These are phyloP conservation scores for Lyophyllum decastes DNA, from an alignment of 768 basidiomycete genomes.

Conservation along the genomic window DNA sequence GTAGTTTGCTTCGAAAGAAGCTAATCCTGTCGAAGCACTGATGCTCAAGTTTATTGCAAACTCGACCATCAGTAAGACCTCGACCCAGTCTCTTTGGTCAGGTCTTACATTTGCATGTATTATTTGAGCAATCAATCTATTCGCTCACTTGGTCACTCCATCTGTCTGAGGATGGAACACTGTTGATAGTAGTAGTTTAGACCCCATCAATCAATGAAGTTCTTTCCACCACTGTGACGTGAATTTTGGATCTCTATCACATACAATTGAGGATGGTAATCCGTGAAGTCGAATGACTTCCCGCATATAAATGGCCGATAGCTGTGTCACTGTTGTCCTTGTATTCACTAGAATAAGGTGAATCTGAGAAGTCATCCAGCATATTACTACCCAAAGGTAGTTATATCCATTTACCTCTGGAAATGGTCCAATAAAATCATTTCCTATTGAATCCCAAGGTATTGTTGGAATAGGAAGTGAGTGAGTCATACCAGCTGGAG, in stretches of 20 bases:
- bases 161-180: too few relatives aligned
- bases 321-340: too few relatives aligned
- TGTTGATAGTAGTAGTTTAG: too few relatives aligned
- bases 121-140: too few relatives aligned
- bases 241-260: conserved; percentile 36
- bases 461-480: conserved; percentile 26
- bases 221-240: conserved; percentile 34
- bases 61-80: conserved; percentile 30
- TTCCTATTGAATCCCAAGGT: too few relatives aligned
- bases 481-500: conserved; percentile 30
- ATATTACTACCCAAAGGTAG: too few relatives aligned
- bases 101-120: too few relatives aligned
- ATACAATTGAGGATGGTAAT: conserved; percentile 28
- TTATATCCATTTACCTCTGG: too few relatives aligned
- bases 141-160: too few relatives aligned
- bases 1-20: conserved; percentile 33
- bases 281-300: too few relatives aligned
- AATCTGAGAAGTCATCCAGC: conserved; percentile 32
- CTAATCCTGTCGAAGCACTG: conserved; percentile 30
- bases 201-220: conserved; percentile 25
- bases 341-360: conserved; percentile 30
- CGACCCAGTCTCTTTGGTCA: conserved; percentile 26
- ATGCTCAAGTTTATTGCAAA: conserved; percentile 36
- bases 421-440: too few relatives aligned
- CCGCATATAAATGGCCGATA: conserved; percentile 15